A percentile compares a stretch with the other conserved stretches of the same genome.
phyloP scores from a whole-genome alignment of 345 rosid genomes.

The Pelargonium nanum region DNA sequence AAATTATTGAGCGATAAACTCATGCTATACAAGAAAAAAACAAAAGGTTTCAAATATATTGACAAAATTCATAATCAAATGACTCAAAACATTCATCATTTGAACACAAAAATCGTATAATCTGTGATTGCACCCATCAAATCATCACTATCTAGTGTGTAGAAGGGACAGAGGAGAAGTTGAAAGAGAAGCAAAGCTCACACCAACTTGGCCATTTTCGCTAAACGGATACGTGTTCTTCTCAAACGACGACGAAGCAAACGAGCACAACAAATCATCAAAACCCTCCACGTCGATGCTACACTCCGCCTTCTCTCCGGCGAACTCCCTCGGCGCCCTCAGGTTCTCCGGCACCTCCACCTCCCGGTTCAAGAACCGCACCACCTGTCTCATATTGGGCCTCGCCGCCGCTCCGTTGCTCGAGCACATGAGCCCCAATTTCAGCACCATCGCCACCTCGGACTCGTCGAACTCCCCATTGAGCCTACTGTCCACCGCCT shows the following conservation, averaged over 20 bases:
- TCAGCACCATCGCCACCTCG: slow-evolving; percentile 41
- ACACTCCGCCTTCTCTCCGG: background rate
- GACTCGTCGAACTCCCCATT: slow-evolving; percentile 32
- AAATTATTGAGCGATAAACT: too few relatives aligned
- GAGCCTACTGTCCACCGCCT: slow-evolving; percentile 41
- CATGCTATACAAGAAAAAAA: too few relatives aligned
- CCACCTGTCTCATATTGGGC: slow-evolving; percentile 65
- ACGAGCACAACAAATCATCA: slow-evolving; percentile 21
- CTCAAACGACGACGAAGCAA: slow-evolving; percentile 29
- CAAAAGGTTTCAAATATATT: too few relatives aligned
- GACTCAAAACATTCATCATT: too few relatives aligned
- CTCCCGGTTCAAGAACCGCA: slow-evolving; percentile 59
- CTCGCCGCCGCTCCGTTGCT: slow-evolving; percentile 37
- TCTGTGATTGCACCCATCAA: background rate
- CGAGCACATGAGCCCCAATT: slow-evolving; percentile 72
- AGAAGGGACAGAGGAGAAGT: slow-evolving; percentile 27
- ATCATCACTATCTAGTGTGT: slow-evolving; percentile 5
- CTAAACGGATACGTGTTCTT: slow-evolving; percentile 15
- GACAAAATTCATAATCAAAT: too few relatives aligned
- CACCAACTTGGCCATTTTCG: slow-evolving; percentile 14
- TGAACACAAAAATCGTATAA: too few relatives aligned
- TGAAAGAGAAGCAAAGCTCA: slow-evolving; percentile 21
- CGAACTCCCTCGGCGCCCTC: slow-evolving; percentile 10
- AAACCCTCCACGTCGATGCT: slow-evolving; percentile 18
- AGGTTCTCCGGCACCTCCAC: slow-evolving; percentile 21